Conservation (phyloP, 2,329 filamentous ascomycete genomes). For the Phialocephala sp. region DNA sequence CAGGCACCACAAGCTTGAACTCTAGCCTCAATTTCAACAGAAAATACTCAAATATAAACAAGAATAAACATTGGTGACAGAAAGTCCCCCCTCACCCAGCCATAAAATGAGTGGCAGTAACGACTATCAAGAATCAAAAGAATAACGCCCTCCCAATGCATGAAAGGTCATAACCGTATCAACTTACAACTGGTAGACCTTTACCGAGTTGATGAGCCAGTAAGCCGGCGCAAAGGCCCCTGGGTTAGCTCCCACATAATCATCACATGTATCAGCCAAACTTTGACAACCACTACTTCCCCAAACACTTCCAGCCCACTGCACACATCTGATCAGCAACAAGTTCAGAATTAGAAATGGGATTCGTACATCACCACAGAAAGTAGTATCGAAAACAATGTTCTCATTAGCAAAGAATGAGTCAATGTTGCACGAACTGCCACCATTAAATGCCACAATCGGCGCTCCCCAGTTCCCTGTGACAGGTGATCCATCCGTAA, state of each 20-base stretch:
- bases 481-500: constrained; percentile 60
- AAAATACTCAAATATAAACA: background rate
- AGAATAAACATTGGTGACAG: background rate
- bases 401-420: constrained; percentile 70
- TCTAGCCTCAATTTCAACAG: background rate
- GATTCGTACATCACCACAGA: constrained; percentile 66
- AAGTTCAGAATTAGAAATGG: background rate
- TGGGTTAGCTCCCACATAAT: constrained; percentile 37
- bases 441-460: constrained; percentile 69
- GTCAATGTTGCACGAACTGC: constrained; percentile 66
- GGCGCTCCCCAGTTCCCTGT: constrained; percentile 73
- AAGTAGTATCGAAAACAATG: constrained; percentile 75
- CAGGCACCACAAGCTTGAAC: too few relatives aligned
- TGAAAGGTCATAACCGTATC: background rate
- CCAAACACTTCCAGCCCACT: constrained; percentile 38
- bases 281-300: constrained; percentile 23
- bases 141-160: background rate
- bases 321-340: constrained; percentile 8
- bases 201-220: constrained; percentile 39
- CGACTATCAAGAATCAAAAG: background rate
- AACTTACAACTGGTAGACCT: constrained; percentile 35
- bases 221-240: constrained; percentile 35
- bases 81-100: constrained; percentile 1
- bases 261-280: constrained; percentile 27
- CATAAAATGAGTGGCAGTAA: background rate